Evolutionary conservation across 768 basidiomycete genomes (phyloP).

Genomic region (Austroboletus festivus): DNA sequence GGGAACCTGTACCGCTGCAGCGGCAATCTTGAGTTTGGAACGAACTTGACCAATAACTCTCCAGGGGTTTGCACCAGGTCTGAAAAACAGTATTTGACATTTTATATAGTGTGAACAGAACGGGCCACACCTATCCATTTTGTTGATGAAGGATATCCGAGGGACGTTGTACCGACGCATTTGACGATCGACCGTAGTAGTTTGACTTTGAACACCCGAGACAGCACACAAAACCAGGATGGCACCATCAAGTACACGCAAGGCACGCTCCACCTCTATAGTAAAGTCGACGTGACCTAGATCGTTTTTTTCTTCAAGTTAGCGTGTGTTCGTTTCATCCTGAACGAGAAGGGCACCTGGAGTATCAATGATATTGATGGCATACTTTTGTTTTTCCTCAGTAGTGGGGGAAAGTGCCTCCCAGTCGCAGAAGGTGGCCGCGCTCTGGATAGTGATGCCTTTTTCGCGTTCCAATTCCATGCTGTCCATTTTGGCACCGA

Average conservation of each 20-base stretch:
- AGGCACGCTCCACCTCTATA: conserved; percentile 96
- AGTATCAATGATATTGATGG: conserved; percentile 98
- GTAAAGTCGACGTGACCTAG: conserved; percentile 99
- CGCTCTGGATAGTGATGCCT: conserved; percentile 98
- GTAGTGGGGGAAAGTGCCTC: conserved; percentile 60
- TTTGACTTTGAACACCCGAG: conserved; percentile 96
- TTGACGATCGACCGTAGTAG: conserved; percentile 97
- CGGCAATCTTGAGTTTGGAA: conserved; percentile 84
- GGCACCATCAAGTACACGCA: conserved; percentile 95
- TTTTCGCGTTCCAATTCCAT: conserved; percentile 99
- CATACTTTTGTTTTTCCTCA: conserved; percentile 74
- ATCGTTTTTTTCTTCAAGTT: conserved; percentile 1
- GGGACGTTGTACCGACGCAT: conserved; percentile 98
- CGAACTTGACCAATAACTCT: conserved; percentile 90
- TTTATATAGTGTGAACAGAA: not conserved
- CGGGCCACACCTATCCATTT: conserved; percentile 82
- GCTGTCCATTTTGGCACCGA: conserved; percentile 99
- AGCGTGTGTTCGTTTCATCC: not conserved
- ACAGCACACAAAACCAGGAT: conserved; percentile 96
- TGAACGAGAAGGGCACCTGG: conserved; percentile 53
- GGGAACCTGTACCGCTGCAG: conserved; percentile 94
- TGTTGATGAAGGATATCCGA: conserved; percentile 94
- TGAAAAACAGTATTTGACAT: conserved; percentile 24
- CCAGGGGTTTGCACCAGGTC: conserved; percentile 97
- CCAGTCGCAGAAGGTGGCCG: conserved; percentile 99